Evolutionary conservation across 345 rosid species (phyloP), one percentile per base, ranked within the genome.

Genomic region (Aquilaria yunnanensis): DNA sequence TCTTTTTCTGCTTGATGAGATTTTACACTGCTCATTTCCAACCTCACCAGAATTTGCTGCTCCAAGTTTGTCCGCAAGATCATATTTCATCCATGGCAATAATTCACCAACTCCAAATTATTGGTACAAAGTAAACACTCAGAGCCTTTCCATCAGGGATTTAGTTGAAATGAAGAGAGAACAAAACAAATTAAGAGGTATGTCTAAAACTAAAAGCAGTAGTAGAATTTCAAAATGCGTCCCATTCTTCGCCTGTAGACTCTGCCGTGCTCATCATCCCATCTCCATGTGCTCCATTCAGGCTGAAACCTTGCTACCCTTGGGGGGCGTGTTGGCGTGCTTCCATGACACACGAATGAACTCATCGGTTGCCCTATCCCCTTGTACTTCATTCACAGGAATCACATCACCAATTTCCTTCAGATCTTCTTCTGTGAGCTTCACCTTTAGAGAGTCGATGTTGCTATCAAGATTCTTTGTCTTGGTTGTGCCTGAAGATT

Each of bases 401-500:
- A 61, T n/a, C 55, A 11, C 14, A 33, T 61, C 56, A 1, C 14
- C 1, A 33, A 61, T 61, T 37, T 61, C 65, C 32, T 61, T 61
- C 31, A 61, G 12, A 14, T 61, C 56, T 10, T 14, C 55, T 61
- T 61, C 29, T 6, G 65, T 51, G n/a, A 61, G 46, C 47, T 61
- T 61, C 14, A 61, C 32, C 23, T 37, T 51, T 3, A 61, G 2
- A 2, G 65, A 51, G 37, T 14, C 65, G 5, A 61, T 33, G 55
- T 61, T 61, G 56, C 55, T 49, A 10, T 61, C 65, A 2, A 61
- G 56, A n/a, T 61, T 61, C 23, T 50, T 34, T 9, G 32, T 61
- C 65, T 61, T 61, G 31, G 56, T 61, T 32, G 65, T 61, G 34
- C 65, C 65, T 61, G 23, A 23, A 23, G 23, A 23, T 23, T 23